A percentile compares a stretch with the other conserved stretches of the same genome.
phyloP scores from a whole-genome alignment of 148 eudicot genomes.

The Cornus suecica region DNA sequence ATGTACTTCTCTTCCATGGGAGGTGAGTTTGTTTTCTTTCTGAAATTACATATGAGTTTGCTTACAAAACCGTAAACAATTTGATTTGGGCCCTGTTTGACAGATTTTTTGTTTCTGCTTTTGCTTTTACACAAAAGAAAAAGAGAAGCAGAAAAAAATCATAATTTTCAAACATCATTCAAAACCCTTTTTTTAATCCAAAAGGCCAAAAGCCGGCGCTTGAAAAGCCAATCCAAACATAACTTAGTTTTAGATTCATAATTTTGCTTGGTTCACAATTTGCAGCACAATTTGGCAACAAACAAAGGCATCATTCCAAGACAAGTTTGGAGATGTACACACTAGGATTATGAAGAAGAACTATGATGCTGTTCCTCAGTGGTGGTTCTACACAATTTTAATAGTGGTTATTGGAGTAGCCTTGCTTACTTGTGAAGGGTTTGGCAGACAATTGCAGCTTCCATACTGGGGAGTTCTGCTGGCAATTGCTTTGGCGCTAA shows the following conservation, averaged over 20 bases:
- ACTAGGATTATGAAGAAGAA: constrained; percentile 47
- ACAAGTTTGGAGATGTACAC: constrained; percentile 43
- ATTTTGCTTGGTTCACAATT: not conserved
- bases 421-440: constrained; percentile 37
- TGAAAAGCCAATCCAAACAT: too few species aligned
- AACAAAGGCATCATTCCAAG: constrained; percentile 29
- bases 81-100: too few species aligned
- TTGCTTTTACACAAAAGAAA: too few species aligned
- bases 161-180: too few species aligned
- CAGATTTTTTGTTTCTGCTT: too few species aligned
- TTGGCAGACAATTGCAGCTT: constrained; percentile 36
- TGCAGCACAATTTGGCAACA: constrained; percentile 40
- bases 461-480: constrained; percentile 47
- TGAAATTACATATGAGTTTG: not conserved
- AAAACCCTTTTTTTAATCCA: too few species aligned
- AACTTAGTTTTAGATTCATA: too few species aligned
- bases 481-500: constrained; percentile 30
- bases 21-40: constrained; percentile 23
- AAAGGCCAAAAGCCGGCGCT: too few species aligned
- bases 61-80: not conserved
- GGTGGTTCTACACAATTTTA: constrained; percentile 43
- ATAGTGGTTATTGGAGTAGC: constrained; percentile 26
- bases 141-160: too few species aligned
- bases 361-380: constrained; percentile 43
- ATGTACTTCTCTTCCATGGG: constrained; percentile 50